Evolutionary conservation across 108 stramenopile genomes (phyloP).

Genomic region (Fistulifera pelliculosa): DNA sequence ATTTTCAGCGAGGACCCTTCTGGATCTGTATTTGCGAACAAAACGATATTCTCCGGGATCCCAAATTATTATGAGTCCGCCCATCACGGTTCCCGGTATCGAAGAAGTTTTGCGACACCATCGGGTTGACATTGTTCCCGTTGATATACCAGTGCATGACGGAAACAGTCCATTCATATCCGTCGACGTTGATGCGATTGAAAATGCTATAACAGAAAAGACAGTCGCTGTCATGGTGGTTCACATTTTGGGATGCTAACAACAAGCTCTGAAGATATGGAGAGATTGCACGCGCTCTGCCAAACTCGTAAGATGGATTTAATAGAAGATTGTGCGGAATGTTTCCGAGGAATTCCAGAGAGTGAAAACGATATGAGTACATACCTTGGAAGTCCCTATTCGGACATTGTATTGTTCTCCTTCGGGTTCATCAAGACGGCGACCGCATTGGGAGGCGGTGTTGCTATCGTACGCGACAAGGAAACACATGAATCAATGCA

Average conservation of each 20-base stretch:
- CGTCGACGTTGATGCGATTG: slow-evolving; percentile 30
- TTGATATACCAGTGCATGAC: slow-evolving; percentile 40
- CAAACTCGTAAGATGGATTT: slow-evolving; percentile 39
- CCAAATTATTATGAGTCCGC: slow-evolving; percentile 62
- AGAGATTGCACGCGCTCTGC: slow-evolving; percentile 32
- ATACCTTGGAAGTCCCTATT: slow-evolving; percentile 24
- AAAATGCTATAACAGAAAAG: slow-evolving; percentile 36
- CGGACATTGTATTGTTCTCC: slow-evolving; percentile 63
- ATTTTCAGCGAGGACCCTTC: slow-evolving; percentile 60
- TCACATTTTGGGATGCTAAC: slow-evolving; percentile 69
- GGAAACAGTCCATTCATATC: slow-evolving; percentile 5
- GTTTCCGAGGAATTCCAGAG: slow-evolving; percentile 43
- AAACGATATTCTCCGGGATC: slow-evolving; percentile 45
- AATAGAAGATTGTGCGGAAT: slow-evolving; percentile 83
- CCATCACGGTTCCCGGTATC: slow-evolving; percentile 75
- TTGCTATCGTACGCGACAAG: slow-evolving; percentile 23
- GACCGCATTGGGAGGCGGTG: slow-evolving; percentile 75
- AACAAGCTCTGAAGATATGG: slow-evolving; percentile 17
- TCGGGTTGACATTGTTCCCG: slow-evolving; percentile 45
- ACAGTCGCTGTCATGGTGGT: slow-evolving; percentile 78
- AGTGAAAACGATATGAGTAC: slow-evolving; percentile 6
- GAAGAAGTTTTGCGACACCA: slow-evolving; percentile 50
- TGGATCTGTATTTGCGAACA: slow-evolving; percentile 58
- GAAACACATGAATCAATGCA: slow-evolving; percentile 29
- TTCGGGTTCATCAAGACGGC: slow-evolving; percentile 83